Percentiles rank a stretch among this genome's conserved stretches.
phyloP scores from a whole-genome alignment of 2,329 filamentous ascomycete species.

The Sporothrix pallida region DNA sequence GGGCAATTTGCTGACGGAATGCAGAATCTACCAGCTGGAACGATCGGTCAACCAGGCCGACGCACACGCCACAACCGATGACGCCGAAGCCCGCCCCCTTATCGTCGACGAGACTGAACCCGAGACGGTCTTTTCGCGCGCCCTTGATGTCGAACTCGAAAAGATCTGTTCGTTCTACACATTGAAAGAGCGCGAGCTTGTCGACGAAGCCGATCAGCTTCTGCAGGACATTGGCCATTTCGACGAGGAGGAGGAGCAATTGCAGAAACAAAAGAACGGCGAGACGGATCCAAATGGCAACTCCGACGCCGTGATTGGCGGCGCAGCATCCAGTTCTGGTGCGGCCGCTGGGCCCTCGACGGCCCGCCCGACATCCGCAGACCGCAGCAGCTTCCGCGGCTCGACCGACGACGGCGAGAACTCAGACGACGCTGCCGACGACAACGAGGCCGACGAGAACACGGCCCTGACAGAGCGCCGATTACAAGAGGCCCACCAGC shows the following conservation, averaged over 20 bases:
- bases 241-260: conserved; percentile 62
- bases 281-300: neutral
- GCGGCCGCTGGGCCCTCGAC: neutral
- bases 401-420: conserved; percentile 64
- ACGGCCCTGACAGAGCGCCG: conserved; percentile 55
- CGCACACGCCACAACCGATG: conserved; percentile 65
- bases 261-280: conserved; percentile 29
- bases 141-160: conserved; percentile 87
- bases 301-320: neutral
- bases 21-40: conserved; percentile 92
- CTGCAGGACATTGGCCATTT: conserved; percentile 74
- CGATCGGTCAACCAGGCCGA: conserved; percentile 69
- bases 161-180: conserved; percentile 93
- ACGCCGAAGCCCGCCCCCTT: conserved; percentile 85
- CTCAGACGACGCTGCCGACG: conserved; percentile 48
- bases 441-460: conserved; percentile 64
- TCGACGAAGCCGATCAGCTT: conserved; percentile 79
- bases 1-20: neutral
- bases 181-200: conserved; percentile 86
- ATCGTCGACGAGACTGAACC: conserved; percentile 71
- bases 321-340: conserved; percentile 33
- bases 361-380: conserved; percentile 27
- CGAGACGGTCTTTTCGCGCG: conserved; percentile 79
- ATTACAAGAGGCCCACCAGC: conserved; percentile 30
- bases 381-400: conserved; percentile 49